Conservation (phyloP, 1,284 basidiomycete genomes). For the Mycena citricolor region DNA sequence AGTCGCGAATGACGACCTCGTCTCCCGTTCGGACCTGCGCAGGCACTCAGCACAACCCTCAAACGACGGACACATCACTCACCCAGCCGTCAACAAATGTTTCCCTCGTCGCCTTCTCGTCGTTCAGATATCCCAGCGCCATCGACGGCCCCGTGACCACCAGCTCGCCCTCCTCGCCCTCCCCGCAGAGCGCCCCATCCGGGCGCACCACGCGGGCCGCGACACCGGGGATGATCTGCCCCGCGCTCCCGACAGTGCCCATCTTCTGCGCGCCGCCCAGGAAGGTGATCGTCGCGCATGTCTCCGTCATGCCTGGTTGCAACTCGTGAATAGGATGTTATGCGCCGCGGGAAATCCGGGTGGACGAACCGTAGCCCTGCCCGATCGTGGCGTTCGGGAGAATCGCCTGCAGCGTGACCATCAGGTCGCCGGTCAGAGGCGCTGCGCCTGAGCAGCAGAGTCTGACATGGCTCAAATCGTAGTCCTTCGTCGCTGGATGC, state of each 20-base stretch:
- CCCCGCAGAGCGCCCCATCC: constrained; percentile 23
- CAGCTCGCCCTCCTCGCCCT: constrained; percentile 13
- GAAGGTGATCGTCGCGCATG: constrained; percentile 25
- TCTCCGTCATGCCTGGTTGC: constrained; percentile 28
- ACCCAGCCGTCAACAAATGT: constrained; percentile 12
- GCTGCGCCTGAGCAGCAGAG: constrained; percentile 57
- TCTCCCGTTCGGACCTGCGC: constrained; percentile 68
- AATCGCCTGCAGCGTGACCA: constrained; percentile 40
- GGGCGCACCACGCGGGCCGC: constrained; percentile 23
- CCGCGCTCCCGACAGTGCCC: constrained; percentile 25
- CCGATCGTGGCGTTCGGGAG: constrained; percentile 43
- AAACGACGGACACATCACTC: constrained; percentile 8
- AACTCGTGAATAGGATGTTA: neutral
- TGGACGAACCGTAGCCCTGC: constrained; percentile 47
- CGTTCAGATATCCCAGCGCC: constrained; percentile 10
- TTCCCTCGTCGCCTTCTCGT: constrained; percentile 12
- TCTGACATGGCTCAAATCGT: constrained; percentile 50
- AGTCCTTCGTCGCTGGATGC: constrained; percentile 50
- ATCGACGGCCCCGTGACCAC: constrained; percentile 10
- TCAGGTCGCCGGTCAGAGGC: constrained; percentile 53
- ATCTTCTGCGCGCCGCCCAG: constrained; percentile 24
- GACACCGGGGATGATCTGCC: constrained; percentile 25
- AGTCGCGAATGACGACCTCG: constrained; percentile 54
- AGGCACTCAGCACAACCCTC: too few relatives aligned
- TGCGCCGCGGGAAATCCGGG: neutral